Conservation (phyloP, 371 early-diverging fungal species). For the Lichtheimia ramosa region DNA sequence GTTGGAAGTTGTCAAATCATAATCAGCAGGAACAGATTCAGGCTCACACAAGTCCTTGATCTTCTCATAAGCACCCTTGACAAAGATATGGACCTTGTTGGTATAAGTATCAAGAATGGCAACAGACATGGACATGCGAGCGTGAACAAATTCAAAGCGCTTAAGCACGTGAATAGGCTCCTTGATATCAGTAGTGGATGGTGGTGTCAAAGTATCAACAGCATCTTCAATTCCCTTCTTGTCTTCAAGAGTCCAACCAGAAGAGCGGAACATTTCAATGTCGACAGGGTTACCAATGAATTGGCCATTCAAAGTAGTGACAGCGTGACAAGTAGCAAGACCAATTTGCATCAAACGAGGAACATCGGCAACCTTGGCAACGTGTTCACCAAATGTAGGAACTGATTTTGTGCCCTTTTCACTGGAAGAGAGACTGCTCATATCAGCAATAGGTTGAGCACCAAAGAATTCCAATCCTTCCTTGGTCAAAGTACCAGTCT, state of each 20-base stretch:
- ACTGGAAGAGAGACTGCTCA: background rate
- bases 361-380: background rate
- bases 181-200: constrained; percentile 13
- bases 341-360: constrained; percentile 43
- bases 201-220: constrained; percentile 28
- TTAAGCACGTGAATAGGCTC: constrained; percentile 45
- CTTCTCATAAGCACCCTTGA: constrained; percentile 82
- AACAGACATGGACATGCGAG: constrained; percentile 78
- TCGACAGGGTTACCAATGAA: constrained; percentile 89
- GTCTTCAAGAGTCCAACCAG: constrained; percentile 24
- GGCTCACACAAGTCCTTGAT: constrained; percentile 47
- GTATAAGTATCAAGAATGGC: constrained; percentile 57
- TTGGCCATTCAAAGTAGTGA: constrained; percentile 63
- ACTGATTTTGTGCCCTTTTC: background rate
- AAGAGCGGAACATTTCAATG: constrained; percentile 76
- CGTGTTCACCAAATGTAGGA: constrained; percentile 2
- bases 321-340: constrained; percentile 77
- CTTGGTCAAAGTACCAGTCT: constrained; percentile 81
- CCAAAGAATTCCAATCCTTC: constrained; percentile 72
- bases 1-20: constrained; percentile 39
- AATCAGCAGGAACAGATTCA: constrained; percentile 63
- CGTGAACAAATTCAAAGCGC: constrained; percentile 82
- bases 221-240: constrained; percentile 9
- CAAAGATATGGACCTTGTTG: constrained; percentile 55
- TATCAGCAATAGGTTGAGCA: constrained; percentile 9